phyloP scores from a whole-genome alignment of 345 rosid species.

The Conringia planisiliqua region DNA sequence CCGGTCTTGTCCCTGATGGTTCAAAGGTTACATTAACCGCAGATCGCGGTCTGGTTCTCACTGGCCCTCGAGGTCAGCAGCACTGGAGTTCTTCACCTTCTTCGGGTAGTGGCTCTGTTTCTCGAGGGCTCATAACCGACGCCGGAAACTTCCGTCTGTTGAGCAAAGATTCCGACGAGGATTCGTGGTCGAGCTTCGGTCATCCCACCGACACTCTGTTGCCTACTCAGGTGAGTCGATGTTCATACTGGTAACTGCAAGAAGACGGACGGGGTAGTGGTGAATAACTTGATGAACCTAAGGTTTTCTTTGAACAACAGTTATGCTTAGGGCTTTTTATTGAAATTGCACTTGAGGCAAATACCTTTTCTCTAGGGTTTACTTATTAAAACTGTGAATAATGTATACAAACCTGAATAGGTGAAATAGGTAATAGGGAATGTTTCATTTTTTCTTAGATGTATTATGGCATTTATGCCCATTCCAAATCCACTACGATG shows the following conservation, averaged over 20 bases:
- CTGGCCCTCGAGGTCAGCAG: neutral
- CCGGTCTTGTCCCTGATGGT: neutral
- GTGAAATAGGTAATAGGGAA: no score
- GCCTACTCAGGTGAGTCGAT: slow-evolving; percentile 40
- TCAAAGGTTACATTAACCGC: neutral
- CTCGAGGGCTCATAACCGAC: neutral
- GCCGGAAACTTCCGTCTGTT: neutral
- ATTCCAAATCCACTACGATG: no score
- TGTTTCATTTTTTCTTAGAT: no score
- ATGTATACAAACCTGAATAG: no score
- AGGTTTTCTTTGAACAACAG: no score
- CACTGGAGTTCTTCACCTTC: neutral
- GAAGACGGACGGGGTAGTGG: neutral
- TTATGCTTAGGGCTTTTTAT: no score
- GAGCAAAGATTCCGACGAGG: neutral
- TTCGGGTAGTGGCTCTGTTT: neutral
- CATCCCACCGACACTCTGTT: slow-evolving; percentile 53
- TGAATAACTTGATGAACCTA: no score
- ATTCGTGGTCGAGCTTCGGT: slow-evolving; percentile 50
- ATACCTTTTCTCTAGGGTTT: no score
- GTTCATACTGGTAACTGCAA: neutral
- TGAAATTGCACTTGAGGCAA: no score
- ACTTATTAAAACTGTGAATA: no score
- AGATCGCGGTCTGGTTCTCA: neutral
- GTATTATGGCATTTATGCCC: no score